Conservation (phyloP, 148 eudicot genomes). For the Silene uniflora region DNA sequence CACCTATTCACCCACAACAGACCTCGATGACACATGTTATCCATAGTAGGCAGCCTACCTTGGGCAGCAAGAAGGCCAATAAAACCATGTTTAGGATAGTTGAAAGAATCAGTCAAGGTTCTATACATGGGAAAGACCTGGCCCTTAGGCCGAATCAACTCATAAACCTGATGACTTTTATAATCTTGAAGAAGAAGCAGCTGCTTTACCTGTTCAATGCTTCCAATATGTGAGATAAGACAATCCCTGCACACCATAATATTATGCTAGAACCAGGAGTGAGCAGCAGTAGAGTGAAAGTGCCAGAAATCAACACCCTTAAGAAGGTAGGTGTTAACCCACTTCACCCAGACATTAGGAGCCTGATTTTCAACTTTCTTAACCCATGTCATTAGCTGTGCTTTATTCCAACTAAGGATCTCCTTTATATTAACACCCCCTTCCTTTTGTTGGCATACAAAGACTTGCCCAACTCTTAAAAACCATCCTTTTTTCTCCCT, state of each 20-base stretch:
- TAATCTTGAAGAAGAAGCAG: too few relatives aligned
- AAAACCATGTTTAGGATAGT: too few relatives aligned
- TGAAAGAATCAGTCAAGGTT: too few relatives aligned
- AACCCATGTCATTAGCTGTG: neutral
- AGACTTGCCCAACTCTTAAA: neutral
- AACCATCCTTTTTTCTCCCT: neutral
- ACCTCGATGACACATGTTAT: too few relatives aligned
- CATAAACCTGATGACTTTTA: too few relatives aligned
- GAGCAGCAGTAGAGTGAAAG: neutral
- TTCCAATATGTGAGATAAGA: neutral
- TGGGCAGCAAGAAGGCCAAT: too few relatives aligned
- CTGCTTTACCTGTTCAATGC: too few relatives aligned
- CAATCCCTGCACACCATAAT: neutral
- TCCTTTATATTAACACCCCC: too few relatives aligned
- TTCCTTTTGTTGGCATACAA: neutral
- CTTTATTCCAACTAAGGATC: neutral
- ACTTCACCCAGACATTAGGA: neutral
- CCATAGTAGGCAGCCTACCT: too few relatives aligned
- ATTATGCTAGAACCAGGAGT: neutral
- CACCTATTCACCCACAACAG: too few relatives aligned
- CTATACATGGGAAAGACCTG: too few relatives aligned
- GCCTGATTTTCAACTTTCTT: neutral
- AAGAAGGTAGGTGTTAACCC: neutral
- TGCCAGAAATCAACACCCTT: neutral
- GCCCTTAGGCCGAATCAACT: too few relatives aligned